Conservation (phyloP, 495 filamentous ascomycete species). For the Beverwykella pulmonaria region DNA sequence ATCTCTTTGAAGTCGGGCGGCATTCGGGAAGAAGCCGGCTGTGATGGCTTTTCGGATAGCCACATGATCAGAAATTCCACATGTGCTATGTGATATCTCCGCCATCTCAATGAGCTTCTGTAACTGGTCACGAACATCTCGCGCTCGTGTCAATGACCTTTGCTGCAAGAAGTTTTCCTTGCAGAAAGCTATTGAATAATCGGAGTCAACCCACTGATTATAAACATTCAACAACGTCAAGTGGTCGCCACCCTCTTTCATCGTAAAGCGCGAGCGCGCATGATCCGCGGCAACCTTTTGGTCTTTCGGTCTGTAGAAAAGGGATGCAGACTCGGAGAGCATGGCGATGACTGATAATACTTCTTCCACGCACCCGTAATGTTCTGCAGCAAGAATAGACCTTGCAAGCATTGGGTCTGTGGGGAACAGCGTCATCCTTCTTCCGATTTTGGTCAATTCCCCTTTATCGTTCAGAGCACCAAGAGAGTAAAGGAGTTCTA, state of each 20-base stretch:
- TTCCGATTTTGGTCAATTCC: conserved; percentile 85
- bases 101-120: conserved; percentile 93
- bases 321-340: conserved; percentile 82
- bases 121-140: conserved; percentile 92
- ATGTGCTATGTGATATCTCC: conserved; percentile 73
- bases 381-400: conserved; percentile 84
- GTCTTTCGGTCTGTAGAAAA: conserved; percentile 97
- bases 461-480: conserved; percentile 88
- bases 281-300: conserved; percentile 96
- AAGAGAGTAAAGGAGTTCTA: conserved; percentile 91
- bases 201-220: conserved; percentile 94
- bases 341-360: conserved; percentile 93
- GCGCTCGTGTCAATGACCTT: conserved; percentile 78
- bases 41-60: conserved; percentile 87
- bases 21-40: conserved; percentile 93
- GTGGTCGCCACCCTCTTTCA: conserved; percentile 92
- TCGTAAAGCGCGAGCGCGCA: conserved; percentile 87
- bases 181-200: conserved; percentile 87
- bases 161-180: conserved; percentile 95
- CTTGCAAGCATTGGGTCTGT: conserved; percentile 93
- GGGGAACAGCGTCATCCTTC: conserved; percentile 97
- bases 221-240: conserved; percentile 90
- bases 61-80: conserved; percentile 68
- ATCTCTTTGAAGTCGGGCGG: conserved; percentile 78
- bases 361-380: conserved; percentile 90